phyloP scores from a whole-genome alignment of 805 yeast species.

The Cyberlindnera veronae region DNA sequence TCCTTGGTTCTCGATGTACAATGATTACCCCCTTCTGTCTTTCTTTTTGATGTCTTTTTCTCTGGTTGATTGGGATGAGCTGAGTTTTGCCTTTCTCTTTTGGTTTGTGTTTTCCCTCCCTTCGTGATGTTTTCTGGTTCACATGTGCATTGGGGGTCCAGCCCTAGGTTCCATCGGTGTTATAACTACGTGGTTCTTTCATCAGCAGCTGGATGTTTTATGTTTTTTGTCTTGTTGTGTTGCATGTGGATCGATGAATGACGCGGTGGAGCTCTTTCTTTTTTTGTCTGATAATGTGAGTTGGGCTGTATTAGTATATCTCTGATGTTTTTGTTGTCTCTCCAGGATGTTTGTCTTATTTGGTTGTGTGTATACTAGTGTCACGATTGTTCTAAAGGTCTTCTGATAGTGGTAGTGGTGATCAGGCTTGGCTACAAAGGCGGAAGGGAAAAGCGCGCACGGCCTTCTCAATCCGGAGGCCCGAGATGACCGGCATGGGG shows the following conservation, averaged over 20 bases:
- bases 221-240: too few species aligned
- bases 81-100: slow-evolving; percentile 2
- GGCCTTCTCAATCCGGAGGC: background rate
- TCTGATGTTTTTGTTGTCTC: background rate
- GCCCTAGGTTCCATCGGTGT: too few species aligned
- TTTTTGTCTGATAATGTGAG: slow-evolving; percentile 2
- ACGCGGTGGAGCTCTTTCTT: background rate
- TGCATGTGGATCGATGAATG: too few species aligned
- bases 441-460: too few species aligned
- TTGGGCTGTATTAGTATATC: slow-evolving; percentile 1
- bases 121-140: background rate
- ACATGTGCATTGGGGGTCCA: slow-evolving; percentile 1
- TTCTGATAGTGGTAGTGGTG: background rate
- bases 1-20: slow-evolving; percentile 1
- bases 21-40: slow-evolving; percentile 2
- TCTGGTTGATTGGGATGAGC: slow-evolving; percentile 6
- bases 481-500: too few species aligned
- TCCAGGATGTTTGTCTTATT: slow-evolving; percentile 1
- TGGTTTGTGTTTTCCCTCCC: background rate
- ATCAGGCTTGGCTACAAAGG: too few species aligned
- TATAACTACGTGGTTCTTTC: too few species aligned
- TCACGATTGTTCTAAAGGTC: background rate
- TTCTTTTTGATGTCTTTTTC: background rate
- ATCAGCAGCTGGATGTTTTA: too few species aligned
- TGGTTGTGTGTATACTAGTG: slow-evolving; percentile 6